These are phyloP conservation scores for Platismatia glauca DNA, from an alignment of 495 filamentous ascomycete genomes.

Conservation along the genomic window DNA sequence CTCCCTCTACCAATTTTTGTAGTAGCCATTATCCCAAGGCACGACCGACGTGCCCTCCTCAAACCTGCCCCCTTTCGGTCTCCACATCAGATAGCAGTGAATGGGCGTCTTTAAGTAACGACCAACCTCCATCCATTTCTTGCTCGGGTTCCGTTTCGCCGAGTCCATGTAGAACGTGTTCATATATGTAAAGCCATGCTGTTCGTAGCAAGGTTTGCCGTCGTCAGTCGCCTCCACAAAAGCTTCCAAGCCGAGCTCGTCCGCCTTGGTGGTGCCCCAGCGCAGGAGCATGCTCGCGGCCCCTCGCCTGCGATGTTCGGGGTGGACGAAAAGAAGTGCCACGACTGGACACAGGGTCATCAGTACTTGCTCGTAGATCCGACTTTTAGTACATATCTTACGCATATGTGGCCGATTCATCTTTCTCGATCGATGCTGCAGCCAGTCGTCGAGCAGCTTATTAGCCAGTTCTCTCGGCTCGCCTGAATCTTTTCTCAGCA, in stretches of 20 bases:
- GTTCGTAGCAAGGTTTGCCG: constrained; percentile 35
- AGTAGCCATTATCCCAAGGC: constrained; percentile 20
- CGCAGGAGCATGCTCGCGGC: constrained; percentile 32
- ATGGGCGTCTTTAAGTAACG: constrained; percentile 17
- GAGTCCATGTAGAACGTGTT: constrained; percentile 19
- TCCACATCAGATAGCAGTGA: constrained; percentile 21
- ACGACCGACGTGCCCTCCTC: constrained; percentile 18
- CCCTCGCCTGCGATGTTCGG: constrained; percentile 32
- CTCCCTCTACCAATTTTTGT: constrained; percentile 11
- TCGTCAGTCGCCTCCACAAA: constrained; percentile 36
- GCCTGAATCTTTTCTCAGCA: constrained; percentile 11
- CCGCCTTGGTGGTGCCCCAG: constrained; percentile 34
- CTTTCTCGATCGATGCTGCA: constrained; percentile 20
- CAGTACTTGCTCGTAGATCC: background rate
- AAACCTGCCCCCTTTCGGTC: constrained; percentile 18
- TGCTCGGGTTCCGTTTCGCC: constrained; percentile 20
- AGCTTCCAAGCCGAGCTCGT: constrained; percentile 32
- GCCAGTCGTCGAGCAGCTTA: constrained; percentile 23
- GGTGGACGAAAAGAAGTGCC: constrained; percentile 28
- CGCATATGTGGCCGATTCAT: constrained; percentile 27
- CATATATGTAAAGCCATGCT: constrained; percentile 28
- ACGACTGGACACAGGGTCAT: constrained; percentile 21
- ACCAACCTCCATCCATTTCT: constrained; percentile 20
- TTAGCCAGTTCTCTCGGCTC: constrained; percentile 24
- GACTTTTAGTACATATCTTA: constrained; percentile 17